Evolutionary conservation across 345 rosid genomes (phyloP), one percentile per base, ranked within the genome.

Genomic region (Salix suchowensis): DNA sequence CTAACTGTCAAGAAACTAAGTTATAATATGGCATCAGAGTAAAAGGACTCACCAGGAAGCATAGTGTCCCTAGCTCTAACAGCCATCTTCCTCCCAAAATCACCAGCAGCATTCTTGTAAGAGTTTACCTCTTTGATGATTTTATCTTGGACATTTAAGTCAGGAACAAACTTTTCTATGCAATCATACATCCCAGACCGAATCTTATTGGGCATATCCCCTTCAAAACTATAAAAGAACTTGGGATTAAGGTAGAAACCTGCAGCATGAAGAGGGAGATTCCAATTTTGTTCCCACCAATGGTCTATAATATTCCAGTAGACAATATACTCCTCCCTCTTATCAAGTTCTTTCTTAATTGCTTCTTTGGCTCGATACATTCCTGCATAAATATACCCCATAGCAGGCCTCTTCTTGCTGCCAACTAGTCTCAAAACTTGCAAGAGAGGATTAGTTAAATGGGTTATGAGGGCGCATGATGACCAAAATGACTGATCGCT

Each of bases 161-260:
- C 98, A 65, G 94, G 88, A 62, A 96, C 94, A 77, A 96, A 76
- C 83, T 87, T 89, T 81, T 96, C 99, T 58, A 92, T 86, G 86
- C 97, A 91, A 82, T 93, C 99, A 74, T 88, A 82, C 85, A 93
- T 87, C 18, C 87, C 90, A 36, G 97, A 87, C 65, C 78, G 69
- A 23, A 93, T 89, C 82, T 88, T 87, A 64, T 83, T 85, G 60
- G 83, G 94, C 81, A 88, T 71, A 74, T 88, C 96, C 70, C 90
- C 98, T 28, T 80, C 85, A 2, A 86, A 85, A 69, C 88, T 87
- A 65, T 93, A 93, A 82, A 93, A 93, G 83, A 91, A 92, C 86
- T 88, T 93, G 1, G 99, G 98, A 79, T 96, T 93, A 37, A 96
- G 95, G 85, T 84, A 96, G 78, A 96, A 96, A 50, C 98, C 99